Base-by-base conservation (phyloP, 352 stramenopile genomes). In the Pythium aristosporum region DNA sequence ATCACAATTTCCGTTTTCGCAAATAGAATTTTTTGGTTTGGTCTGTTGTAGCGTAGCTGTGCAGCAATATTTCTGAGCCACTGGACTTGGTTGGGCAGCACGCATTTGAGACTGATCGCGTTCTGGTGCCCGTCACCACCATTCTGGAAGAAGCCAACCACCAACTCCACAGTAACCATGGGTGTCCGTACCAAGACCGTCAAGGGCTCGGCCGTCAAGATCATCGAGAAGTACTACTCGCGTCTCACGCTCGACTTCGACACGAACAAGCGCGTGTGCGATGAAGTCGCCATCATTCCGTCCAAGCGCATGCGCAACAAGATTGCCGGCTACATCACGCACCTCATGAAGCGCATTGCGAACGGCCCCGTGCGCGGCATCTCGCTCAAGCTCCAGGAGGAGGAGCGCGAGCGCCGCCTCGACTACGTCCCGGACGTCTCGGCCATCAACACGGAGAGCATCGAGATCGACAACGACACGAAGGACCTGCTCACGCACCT, bases 241-340 rank as follows among this genome's bases (percentile, higher is more conserved):
- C 94, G 97, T 56, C 88, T 99, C 62, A 99, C 97, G 51, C 81
- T 99, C 15, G 98, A 99, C 85, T 99, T 99, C 87, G 96, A 99
- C 87, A 99, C 95, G 61, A 99, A 99, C 96, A 99, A 99, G 91
- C 87, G 95, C 66, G 94, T 96, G 62, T 96, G 86, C 75, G 89
- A 97, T 81, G 94, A 98, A 77, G 97, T 99, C 63, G 97, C 97
- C 54, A 98, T 99, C 79, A 96, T 99, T 68, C 98, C 97, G 57
- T 99, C 97, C 64, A 99, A 99, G 95, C 96, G 97, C 69, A 99
- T 99, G 97, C 93, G 98, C 72, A 99, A 99, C 92, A 99, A 99
- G 92, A 99, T 99, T 74, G 97, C 98, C 36, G 98, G 98, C 65
- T 99, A 99, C 89, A 98, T 99, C 74, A 99, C 98, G 70, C 97